Percentiles rank a stretch among this genome's conserved stretches.
phyloP scores from a whole-genome alignment of 1,139 yeast genomes.

The Pichia sp. region DNA sequence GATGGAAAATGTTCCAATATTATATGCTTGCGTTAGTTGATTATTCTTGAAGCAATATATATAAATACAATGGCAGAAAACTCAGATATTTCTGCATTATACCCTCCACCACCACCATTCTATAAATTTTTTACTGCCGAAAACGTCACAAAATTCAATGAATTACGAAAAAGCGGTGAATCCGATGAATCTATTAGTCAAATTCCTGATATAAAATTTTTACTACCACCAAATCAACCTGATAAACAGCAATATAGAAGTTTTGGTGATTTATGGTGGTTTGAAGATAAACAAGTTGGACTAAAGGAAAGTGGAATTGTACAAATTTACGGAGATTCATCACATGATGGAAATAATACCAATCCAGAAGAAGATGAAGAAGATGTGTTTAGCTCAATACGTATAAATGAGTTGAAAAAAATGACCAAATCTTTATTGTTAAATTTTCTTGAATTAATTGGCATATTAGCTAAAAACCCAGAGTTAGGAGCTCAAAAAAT shows the following conservation, averaged over 20 bases:
- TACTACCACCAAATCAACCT: conserved; percentile 46
- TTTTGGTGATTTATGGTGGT: conserved; percentile 55
- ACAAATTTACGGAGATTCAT: conserved; percentile 37
- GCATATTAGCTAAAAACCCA: conserved; percentile 46
- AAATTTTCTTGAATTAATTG: conserved; percentile 48
- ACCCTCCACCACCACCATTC: conserved; percentile 58
- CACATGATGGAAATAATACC: conserved; percentile 2
- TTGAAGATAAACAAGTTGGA: conserved; percentile 50
- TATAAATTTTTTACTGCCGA: conserved; percentile 41
- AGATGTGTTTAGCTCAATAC: conserved; percentile 39
- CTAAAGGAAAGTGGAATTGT: conserved; percentile 46
- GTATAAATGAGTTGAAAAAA: conserved; percentile 48
- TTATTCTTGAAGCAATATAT: no score
- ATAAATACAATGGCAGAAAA: background rate
- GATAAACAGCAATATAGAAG: conserved; percentile 46
- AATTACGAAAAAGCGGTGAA: conserved; percentile 17
- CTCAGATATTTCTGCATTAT: conserved; percentile 36
- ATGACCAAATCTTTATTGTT: conserved; percentile 49
- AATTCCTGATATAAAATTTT: conserved; percentile 37
- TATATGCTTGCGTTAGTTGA: no score
- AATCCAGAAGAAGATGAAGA: conserved; percentile 31
- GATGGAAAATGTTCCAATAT: no score
- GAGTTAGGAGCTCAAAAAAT: conserved; percentile 41
- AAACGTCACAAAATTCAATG: conserved; percentile 22
- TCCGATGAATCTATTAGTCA: conserved; percentile 25